Percentiles rank a stretch among this genome's conserved stretches.
phyloP scores from a whole-genome alignment of 1,284 basidiomycete genomes.

The Ceratobasidium sp. region DNA sequence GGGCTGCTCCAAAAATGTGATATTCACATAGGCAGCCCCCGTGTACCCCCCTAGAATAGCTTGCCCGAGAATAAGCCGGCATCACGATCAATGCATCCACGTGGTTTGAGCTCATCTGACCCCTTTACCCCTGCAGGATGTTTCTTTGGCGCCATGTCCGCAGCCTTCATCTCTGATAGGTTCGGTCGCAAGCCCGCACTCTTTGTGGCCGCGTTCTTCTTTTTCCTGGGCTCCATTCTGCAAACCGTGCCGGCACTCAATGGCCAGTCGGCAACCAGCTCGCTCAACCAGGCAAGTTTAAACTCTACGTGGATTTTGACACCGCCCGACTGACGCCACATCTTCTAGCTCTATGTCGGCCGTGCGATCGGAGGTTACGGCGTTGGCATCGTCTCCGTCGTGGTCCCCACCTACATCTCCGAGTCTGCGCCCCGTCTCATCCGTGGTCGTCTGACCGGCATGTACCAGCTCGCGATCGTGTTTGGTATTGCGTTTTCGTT shows the following conservation, averaged over 20 bases:
- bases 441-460: conserved; percentile 44
- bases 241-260: conserved; percentile 45
- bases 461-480: conserved; percentile 44
- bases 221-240: conserved; percentile 47
- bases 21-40: not conserved
- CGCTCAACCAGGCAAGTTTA: conserved; percentile 42
- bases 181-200: conserved; percentile 46
- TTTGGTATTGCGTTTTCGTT: conserved; percentile 46
- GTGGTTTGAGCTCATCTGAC: conserved; percentile 1
- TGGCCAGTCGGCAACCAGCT: conserved; percentile 43
- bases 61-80: not conserved
- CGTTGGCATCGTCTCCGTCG: conserved; percentile 42
- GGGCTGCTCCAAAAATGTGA: too few relatives aligned
- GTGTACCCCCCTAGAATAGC: conserved; percentile 9
- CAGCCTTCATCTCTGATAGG: conserved; percentile 46
- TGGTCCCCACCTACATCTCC: conserved; percentile 43
- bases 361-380: conserved; percentile 44
- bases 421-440: conserved; percentile 42
- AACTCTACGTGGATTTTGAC: not conserved
- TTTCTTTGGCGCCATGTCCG: conserved; percentile 47
- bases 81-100: not conserved
- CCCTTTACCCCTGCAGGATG: conserved; percentile 33
- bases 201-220: conserved; percentile 46
- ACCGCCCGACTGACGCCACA: conserved; percentile 8
- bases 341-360: conserved; percentile 45